Percentiles rank a stretch among this genome's conserved stretches.
These are phyloP conservation scores for Ilex asprella DNA, from an alignment of 257 asterid genomes.

Conservation along the genomic window DNA sequence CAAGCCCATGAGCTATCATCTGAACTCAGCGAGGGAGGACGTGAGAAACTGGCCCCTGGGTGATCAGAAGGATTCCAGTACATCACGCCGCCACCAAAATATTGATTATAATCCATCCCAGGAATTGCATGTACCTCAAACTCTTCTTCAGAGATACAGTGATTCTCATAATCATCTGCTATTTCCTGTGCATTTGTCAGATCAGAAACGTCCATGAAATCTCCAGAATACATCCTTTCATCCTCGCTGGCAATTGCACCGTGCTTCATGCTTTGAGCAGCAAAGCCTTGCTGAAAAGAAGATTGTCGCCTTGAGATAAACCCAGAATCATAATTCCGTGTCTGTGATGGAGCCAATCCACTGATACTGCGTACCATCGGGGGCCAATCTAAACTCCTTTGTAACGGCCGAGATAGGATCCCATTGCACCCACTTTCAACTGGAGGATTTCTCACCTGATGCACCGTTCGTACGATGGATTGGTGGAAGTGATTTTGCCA, in stretches of 20 bases:
- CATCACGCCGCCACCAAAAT: constrained; percentile 98
- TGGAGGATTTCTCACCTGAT: constrained; percentile 60
- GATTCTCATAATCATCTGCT: constrained; percentile 75
- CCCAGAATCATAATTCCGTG: constrained; percentile 81
- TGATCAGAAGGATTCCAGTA: constrained; percentile 95
- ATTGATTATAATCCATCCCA: constrained; percentile 83
- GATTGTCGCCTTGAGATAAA: constrained; percentile 78
- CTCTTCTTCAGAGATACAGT: constrained; percentile 97
- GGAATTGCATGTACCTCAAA: constrained; percentile 70
- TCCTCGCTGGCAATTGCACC: constrained; percentile 67
- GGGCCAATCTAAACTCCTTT: constrained; percentile 91
- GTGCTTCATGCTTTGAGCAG: constrained; percentile 48
- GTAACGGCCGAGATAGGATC: constrained; percentile 56
- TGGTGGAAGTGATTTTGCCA: constrained; percentile 82
- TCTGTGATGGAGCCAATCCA: constrained; percentile 58
- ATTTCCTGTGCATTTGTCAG: constrained; percentile 55
- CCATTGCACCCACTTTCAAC: constrained; percentile 60
- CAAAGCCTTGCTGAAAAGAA: constrained; percentile 55
- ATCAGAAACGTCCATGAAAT: constrained; percentile 55
- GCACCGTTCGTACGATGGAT: constrained; percentile 65
- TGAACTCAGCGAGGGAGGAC: constrained; percentile 99
- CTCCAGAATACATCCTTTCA: constrained; percentile 66
- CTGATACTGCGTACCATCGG: constrained; percentile 69
- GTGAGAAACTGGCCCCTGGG: constrained; percentile 79
- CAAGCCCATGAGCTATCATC: constrained; percentile 99